phyloP scores from a whole-genome alignment of 108 stramenopile genomes.

The Poteriospumella lacustris region DNA sequence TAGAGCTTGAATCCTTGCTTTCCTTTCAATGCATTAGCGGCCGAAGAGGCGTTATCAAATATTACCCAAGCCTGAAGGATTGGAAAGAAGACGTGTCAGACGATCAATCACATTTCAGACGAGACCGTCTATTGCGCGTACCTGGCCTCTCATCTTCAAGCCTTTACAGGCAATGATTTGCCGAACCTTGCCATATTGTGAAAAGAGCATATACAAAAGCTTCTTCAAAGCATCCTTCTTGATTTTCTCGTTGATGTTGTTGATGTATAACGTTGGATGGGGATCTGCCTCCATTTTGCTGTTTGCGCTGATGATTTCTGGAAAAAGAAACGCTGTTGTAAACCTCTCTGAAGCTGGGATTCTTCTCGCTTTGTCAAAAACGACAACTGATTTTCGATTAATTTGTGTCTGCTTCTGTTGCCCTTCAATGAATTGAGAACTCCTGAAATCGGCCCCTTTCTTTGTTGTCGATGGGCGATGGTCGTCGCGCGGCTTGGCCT shows the following conservation, averaged over 20 bases:
- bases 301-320: neutral
- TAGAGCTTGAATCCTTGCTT: conserved; percentile 85
- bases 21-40: conserved; percentile 74
- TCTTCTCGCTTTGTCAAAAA: too few species aligned
- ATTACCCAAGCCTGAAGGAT: conserved; percentile 74
- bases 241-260: conserved; percentile 93
- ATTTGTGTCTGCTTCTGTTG: too few species aligned
- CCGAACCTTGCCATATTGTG: conserved; percentile 69
- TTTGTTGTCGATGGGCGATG: too few species aligned
- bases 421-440: too few species aligned
- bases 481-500: too few species aligned
- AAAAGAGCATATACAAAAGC: conserved; percentile 78
- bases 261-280: conserved; percentile 79
- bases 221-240: conserved; percentile 84
- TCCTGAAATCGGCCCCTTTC: too few species aligned
- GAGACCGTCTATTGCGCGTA: neutral
- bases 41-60: conserved; percentile 74
- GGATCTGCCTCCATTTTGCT: conserved; percentile 37
- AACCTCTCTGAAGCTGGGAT: too few species aligned
- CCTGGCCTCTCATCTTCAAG: conserved; percentile 71
- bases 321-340: too few species aligned
- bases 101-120: too few species aligned
- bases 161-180: conserved; percentile 53
- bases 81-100: too few species aligned
- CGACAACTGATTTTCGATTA: too few species aligned